Evolutionary conservation across 78 protist species (phyloP).

Genomic region (Dictyostelium intermedium): DNA sequence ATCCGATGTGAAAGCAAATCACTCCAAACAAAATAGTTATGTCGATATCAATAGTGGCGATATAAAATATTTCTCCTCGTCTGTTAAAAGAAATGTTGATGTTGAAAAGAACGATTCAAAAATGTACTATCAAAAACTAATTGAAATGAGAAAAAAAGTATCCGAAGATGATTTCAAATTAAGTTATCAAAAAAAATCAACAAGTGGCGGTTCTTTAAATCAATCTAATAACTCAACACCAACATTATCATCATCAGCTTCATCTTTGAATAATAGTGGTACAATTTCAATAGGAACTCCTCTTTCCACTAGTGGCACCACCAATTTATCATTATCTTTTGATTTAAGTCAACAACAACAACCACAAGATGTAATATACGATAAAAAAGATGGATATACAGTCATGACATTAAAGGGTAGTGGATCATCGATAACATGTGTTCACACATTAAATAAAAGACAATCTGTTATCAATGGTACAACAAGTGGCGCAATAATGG

Average conservation of each 20-base stretch:
- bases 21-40: neutral
- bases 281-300: neutral
- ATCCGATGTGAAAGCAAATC: neutral
- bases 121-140: constrained; percentile 44
- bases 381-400: constrained; percentile 55
- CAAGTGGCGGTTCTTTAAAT: neutral
- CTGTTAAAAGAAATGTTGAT: constrained; percentile 67
- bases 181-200: neutral
- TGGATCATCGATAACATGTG: constrained; percentile 18
- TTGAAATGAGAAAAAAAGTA: constrained; percentile 43
- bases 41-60: neutral
- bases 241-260: neutral
- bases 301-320: neutral
- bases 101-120: constrained; percentile 60
- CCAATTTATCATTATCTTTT: neutral
- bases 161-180: neutral
- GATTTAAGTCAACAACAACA: neutral
- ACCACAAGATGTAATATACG: constrained; percentile 1
- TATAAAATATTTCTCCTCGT: constrained; percentile 61
- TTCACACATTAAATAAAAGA: constrained; percentile 9
- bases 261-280: neutral
- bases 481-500: neutral
- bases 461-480: constrained; percentile 15
- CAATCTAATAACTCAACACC: neutral
- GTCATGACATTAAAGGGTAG: constrained; percentile 56